Evolutionary conservation across 768 basidiomycete species (phyloP), one percentile per base, ranked within the genome.

Genomic region (Tylopilus rubrobrunneus): DNA sequence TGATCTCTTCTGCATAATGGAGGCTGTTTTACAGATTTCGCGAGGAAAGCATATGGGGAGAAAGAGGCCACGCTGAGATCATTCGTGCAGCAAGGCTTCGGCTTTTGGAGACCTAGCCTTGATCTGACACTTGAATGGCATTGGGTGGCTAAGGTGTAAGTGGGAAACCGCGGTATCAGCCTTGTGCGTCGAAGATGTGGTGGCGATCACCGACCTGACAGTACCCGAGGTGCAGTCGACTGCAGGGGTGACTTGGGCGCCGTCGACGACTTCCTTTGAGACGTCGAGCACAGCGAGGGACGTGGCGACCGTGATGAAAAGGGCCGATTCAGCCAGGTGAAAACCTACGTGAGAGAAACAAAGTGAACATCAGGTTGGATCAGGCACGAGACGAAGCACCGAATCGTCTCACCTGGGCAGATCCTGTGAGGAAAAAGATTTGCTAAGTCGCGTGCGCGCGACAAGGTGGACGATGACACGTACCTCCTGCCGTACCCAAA

Each of bases 41-140:
- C 17, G 39, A 14, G 4, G 36, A 37, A 12, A 15, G 36, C 17
- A 37, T 37, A 17, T 6, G 34, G 12, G 34, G 15, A 6, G 3
- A 37, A 34, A 34, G 4, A 12, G 12, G 36, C 15, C 14, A 37
- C 36, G 14, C 36, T 17, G 6, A 37, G 36, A 15, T 39, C 2
- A 61, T 36, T 15, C 40, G 3, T 12, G 49, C 11, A 52, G 17
- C 27, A 66, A 45, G 23, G 52, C 45, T 39, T 55, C 53, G 1
- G 78, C 75, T 53, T 69, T 73, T 45, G 77, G 70, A 7, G 79
- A 82, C 45, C 82, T 76, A 15, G 81, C 78, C 42, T 67, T 76
- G 57, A 85, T 77, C n/a, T 67, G 64, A 64, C 78, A 85, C 56
- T 72, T 76, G 66, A 82, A 84, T 21, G 82, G 78, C 57, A 75